phyloP scores from a whole-genome alignment of 257 asterid species.

The Solanum arcanum region DNA sequence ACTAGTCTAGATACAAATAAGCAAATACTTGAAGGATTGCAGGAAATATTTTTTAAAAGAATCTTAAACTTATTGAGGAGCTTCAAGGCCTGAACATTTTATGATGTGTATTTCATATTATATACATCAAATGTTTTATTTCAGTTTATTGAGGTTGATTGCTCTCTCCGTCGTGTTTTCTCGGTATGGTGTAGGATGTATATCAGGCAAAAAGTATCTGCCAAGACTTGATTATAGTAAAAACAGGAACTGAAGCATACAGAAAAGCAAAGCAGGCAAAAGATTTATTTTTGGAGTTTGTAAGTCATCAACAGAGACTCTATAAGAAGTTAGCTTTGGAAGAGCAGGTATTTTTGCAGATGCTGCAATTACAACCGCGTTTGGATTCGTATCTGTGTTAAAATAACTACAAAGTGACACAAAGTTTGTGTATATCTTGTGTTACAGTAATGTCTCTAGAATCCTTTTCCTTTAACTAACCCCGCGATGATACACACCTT shows the following conservation, averaged over 20 bases:
- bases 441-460: background rate
- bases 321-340: background rate
- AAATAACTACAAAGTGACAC: background rate
- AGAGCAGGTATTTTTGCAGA: background rate
- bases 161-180: no score
- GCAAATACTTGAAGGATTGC: background rate
- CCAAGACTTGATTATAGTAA: slow-evolving; percentile 8
- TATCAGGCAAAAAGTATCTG: background rate
- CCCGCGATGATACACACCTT: background rate
- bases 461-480: background rate
- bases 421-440: background rate
- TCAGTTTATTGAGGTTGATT: background rate
- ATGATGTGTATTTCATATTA: background rate
- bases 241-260: slow-evolving; percentile 19
- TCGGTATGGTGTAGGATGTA: background rate
- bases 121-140: background rate
- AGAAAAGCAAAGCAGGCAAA: background rate
- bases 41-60: background rate
- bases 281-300: background rate
- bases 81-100: background rate
- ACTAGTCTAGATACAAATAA: background rate
- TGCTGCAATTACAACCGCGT: background rate
- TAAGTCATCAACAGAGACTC: background rate
- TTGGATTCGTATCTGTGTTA: background rate
- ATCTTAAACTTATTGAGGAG: background rate